Base-by-base conservation (phyloP, 257 asterid species). In the Solanum okadae region DNA sequence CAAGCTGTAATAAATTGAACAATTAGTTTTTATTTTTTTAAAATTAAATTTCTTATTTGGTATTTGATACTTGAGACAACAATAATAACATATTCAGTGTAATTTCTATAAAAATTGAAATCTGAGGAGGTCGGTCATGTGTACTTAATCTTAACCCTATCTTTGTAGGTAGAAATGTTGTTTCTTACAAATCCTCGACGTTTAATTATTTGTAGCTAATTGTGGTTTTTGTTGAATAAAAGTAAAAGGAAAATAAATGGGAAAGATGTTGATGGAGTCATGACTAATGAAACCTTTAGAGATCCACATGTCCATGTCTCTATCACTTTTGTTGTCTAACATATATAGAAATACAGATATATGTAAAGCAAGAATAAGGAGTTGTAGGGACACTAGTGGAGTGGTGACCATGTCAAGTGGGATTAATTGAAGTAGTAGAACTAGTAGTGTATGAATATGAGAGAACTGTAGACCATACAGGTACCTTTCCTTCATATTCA, bases 381-480 rank as follows among this genome's bases (percentile, higher is more conserved):
- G 52, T 15, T 40, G 87, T 89, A 86, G 86, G 93, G 93, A 86
- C 94, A 89, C 90, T 88, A 86, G 83, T 75, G 52, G 52, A 75
- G 77, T 88, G 88, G 88, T 71, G 70, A 49, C 88, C 89, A 25
- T 89, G 63, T 88, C 90, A 89, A 91, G 90, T 90, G 86, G 91
- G 90, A 37, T 56, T 20, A 20, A 3, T 73, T 65, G 73, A 33
- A 72, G 79, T 87, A 82, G 75, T 40, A 56, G 46, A 49, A 49
- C 22, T 18, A 35, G 75, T 81, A 61, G 89, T 77, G 78, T 71
- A 88, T 42, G 86, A 29, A 89, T 52, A 91, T 88, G 29, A 35
- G 75, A 56, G 83, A 86, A 89, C 79, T 88, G 78, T 78, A 89
- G 84, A 87, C 93, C 94, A 88, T 91, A 86, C 52, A 89, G 40